Evolutionary conservation across 2,329 filamentous ascomycete genomes (phyloP), one percentile per base, ranked within the genome.

Genomic region (Pseudocercospora vitis): DNA sequence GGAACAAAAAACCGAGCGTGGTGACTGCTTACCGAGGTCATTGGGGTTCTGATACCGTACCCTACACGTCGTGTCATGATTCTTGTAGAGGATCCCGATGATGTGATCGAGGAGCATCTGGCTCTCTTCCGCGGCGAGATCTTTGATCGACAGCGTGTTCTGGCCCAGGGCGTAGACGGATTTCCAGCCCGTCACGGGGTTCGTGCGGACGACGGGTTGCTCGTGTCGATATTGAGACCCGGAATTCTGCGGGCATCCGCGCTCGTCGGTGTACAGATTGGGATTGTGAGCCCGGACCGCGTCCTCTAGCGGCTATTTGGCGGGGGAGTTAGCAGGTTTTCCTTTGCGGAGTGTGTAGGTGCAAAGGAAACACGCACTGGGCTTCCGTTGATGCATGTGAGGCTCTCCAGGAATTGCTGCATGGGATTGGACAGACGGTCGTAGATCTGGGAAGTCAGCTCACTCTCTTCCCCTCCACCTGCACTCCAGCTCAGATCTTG

Each of bases 141-240:
- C 78, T 26, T 80, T 82, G 39, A 83, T 71, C 39, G 77, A 75
- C 2, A 65, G 74, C 60, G 81, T 80, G 2, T 81, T 79, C 2
- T 83, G 73, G 2, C 81, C 81, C n/a, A 82, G 73, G 68, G 81
- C 80, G 68, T 81, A 84, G 1, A 85, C 70, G 12, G 73, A 75
- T 65, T 84, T 84, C 81, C 81, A 83, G 7, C 81, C 81, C 0
- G 82, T 85, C 4, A 83, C 81, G 0, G 81, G 81, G 62, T 85
- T 77, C 12, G 79, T 81, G 23, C 81, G 76, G 28, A 84, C 70
- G 1, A 84, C 68, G 2, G 81, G 81, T 60, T 84, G 64, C 3
- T 47, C 46, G 7, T 57, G 53, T 9, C 29, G 54, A n/a, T 63
- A 48, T 7, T 53, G 49, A 44, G 24, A 8, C 23, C 14, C 37